These are phyloP conservation scores for Hemileccinum rubropunctum DNA, from an alignment of 768 basidiomycete genomes.

Conservation along the genomic window DNA sequence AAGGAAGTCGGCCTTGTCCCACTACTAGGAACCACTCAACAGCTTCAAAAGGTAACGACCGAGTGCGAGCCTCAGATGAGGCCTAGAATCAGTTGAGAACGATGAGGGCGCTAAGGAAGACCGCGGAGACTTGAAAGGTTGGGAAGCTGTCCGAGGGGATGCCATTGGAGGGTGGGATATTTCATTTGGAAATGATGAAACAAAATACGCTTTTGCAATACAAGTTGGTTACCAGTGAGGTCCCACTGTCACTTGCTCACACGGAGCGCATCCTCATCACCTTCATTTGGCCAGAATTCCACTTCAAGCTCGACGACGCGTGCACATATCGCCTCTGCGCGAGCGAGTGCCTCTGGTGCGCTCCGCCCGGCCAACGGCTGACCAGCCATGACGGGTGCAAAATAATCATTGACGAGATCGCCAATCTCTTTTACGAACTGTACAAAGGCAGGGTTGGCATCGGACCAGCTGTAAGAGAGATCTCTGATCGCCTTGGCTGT, in stretches of 20 bases:
- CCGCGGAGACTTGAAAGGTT: no score
- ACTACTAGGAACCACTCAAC: no score
- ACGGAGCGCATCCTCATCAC: slow-evolving; percentile 29
- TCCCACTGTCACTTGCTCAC: background rate
- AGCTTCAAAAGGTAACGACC: no score
- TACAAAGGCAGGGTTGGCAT: slow-evolving; percentile 47
- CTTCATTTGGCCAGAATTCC: slow-evolving; percentile 54
- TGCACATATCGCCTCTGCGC: slow-evolving; percentile 52
- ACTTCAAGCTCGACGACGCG: slow-evolving; percentile 60
- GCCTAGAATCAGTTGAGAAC: no score
- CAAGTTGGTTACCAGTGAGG: no score
- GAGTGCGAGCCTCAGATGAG: no score
- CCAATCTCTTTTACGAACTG: slow-evolving; percentile 51
- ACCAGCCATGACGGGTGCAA: slow-evolving; percentile 35
- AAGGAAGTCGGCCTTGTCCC: no score
- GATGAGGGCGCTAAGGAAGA: no score
- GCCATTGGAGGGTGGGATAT: no score
- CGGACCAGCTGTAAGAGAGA: slow-evolving; percentile 62
- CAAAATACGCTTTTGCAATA: no score
- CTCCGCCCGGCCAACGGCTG: slow-evolving; percentile 17
- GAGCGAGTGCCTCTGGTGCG: slow-evolving; percentile 13
- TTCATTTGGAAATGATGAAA: no score
- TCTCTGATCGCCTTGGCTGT: slow-evolving; percentile 35
- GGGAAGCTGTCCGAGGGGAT: no score
- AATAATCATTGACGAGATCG: slow-evolving; percentile 42